Evolutionary conservation across 192 early-diverging fungal species (phyloP).

Genomic region (Umbelopsis isabellina): DNA sequence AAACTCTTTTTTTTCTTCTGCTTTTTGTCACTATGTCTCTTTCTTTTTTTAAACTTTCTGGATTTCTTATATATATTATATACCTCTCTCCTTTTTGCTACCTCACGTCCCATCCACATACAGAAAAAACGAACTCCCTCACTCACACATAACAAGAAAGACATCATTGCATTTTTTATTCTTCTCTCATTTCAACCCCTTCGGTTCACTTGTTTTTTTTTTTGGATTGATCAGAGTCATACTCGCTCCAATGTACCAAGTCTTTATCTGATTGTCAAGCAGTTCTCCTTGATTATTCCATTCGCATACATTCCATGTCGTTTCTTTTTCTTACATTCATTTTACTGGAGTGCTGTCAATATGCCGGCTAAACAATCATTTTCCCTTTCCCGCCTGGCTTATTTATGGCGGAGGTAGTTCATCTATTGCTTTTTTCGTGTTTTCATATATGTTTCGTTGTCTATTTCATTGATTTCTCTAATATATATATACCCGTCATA

Average conservation of each 20-base stretch:
- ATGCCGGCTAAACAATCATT: no score
- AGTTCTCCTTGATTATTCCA: no score
- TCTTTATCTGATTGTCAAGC: no score
- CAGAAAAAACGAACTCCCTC: slow-evolving; percentile 13
- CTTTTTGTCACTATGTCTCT: slow-evolving; percentile 2
- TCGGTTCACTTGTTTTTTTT: no score
- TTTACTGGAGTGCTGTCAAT: no score
- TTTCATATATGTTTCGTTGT: not conserved
- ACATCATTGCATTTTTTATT: slow-evolving; percentile 4
- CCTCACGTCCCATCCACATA: not conserved
- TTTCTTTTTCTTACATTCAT: no score
- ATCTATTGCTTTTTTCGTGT: not conserved
- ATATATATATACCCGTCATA: not conserved
- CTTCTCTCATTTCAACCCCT: not conserved
- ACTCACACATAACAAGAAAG: slow-evolving; percentile 18
- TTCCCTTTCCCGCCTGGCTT: no score
- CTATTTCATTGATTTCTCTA: slow-evolving; percentile 8
- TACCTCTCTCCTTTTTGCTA: not conserved
- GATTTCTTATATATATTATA: not conserved
- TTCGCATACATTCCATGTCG: no score
- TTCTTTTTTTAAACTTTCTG: slow-evolving; percentile 1
- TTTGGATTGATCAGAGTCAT: no score
- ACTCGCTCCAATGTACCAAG: no score
- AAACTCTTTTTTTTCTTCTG: not conserved
- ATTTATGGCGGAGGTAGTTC: not conserved